Base-by-base conservation (phyloP, 1,284 basidiomycete genomes). In the Leccinum angustisporum region DNA sequence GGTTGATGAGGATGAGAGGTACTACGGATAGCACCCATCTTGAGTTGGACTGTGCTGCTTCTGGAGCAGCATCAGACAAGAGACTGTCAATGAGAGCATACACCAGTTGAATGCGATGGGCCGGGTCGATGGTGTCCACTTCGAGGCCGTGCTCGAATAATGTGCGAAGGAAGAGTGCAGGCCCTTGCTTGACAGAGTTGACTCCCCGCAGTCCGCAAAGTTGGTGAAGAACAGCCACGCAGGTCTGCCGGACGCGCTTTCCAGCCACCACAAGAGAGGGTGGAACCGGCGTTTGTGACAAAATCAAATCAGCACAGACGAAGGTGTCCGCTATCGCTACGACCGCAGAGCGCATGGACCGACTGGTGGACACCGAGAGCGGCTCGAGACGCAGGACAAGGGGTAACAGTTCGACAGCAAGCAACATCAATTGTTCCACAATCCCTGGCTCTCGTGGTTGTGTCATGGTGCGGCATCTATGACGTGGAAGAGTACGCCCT, bases 21-120 rank as follows among this genome's bases (percentile, higher is more conserved):
- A 92, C 74, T 8, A 88, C 80, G n/a, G 73, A 74, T 1, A 78
- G 76, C 0, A 82, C 71, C 87, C 86, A 91, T 64, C 75, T 66
- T 7, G 74, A 69, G 18, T 68, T 71, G 51, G 72, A 72, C 36
- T 72, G 69, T 7, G 72, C 70, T 61, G 60, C 61, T 58, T 66
- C 78, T 64, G 70, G 52, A 25, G 55, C 21, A 18, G 61, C 36
- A 0, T 58, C 58, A n/a, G 87, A 86, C 0, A 91, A 74, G 36
- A 89, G 70, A 63, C 77, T 76, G 67, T 88, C 82, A 46, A 90
- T 68, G 53, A 92, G 76, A 54, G 75, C 75, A 67, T 84, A 84
- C 3, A 84, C 75, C 65, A 88, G 86, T 25, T 78, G 70, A 4
- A 87, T 67, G 62, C 85, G 85, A 63, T 81, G 78, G 0, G 79